Base-by-base conservation (phyloP, 495 filamentous ascomycete genomes). In the Parathielavia hyrcaniae region DNA sequence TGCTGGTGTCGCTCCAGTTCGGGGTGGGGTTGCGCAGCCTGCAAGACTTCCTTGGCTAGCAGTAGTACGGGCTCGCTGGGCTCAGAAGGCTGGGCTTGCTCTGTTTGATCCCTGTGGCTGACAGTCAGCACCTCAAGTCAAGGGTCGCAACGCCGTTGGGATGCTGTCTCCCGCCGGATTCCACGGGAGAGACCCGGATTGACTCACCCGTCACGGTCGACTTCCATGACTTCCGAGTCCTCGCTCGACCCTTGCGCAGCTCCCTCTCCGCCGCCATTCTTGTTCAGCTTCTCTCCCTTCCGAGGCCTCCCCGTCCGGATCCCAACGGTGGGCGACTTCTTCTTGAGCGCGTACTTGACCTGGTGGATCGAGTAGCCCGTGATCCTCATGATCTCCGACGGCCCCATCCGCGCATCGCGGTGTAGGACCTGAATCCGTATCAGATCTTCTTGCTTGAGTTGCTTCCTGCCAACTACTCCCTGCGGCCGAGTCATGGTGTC, bases 311-410 rank as follows among this genome's bases (percentile, higher is more conserved):
- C 56, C 30, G 56, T 39, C 13, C 56, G 48, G 32, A 35, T 39
- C 14, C 56, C 56, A 1, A 59, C 19, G 12, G 56, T 59, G 1
- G 56, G 48, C 16, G 49, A 53, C 49, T 53, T 53, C 41, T 59
- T 59, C 40, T 59, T 59, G 39, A 59, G 38, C 16, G 56, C 56
- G 41, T 59, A 59, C 49, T 59, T 59, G 56, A 59, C 40, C 49
- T 59, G 56, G 48, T 59, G 30, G 32, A 59, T 45, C 30, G 46
- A 52, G 56, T 59, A 59, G 5, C 56, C 56, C 19, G 56, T 59
- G 30, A 59, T 20, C 17, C 34, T n/a, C 12, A 6, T 20, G 56
- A 59, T 59, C 32, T 59, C n/a, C 8, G 56, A 47, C 1, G 56
- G 55, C 0, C 56, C 56, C 56, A 52, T 52, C 16, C 40, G 23